phyloP scores from a whole-genome alignment of 805 yeast species.

The Lachancea quebecensis region DNA sequence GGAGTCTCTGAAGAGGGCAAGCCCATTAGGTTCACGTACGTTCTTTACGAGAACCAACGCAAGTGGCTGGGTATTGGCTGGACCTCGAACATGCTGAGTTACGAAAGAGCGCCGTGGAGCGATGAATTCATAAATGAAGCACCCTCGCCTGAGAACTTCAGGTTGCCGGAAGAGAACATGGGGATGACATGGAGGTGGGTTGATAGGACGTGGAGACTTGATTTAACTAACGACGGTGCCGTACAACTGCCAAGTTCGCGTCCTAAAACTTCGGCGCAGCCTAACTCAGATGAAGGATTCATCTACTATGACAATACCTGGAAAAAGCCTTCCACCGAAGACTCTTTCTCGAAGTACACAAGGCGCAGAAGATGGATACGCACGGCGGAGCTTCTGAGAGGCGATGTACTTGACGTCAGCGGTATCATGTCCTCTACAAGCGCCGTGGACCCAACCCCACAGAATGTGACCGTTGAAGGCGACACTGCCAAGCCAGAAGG shows the following conservation, averaged over 20 bases:
- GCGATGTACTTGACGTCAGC: slow-evolving; percentile 8
- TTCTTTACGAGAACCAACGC: slow-evolving; percentile 88
- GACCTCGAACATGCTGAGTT: slow-evolving; percentile 86
- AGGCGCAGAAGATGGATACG: slow-evolving; percentile 94
- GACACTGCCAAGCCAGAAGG: slow-evolving; percentile 4
- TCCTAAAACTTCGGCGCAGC: slow-evolving; percentile 51
- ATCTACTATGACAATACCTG: slow-evolving; percentile 89
- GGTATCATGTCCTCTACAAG: not conserved
- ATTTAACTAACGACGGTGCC: slow-evolving; percentile 81
- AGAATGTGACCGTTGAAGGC: slow-evolving; percentile 5
- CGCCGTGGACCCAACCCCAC: slow-evolving; percentile 4
- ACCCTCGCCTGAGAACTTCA: slow-evolving; percentile 67
- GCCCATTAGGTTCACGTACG: slow-evolving; percentile 81
- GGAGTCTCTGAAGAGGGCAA: slow-evolving; percentile 32
- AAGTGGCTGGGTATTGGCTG: slow-evolving; percentile 98
- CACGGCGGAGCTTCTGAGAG: slow-evolving; percentile 71
- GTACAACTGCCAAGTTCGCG: slow-evolving; percentile 61
- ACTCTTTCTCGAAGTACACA: slow-evolving; percentile 83
- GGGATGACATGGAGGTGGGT: slow-evolving; percentile 93
- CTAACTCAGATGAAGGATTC: slow-evolving; percentile 75
- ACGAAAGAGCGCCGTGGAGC: slow-evolving; percentile 95
- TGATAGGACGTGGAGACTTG: slow-evolving; percentile 86
- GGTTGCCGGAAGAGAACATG: slow-evolving; percentile 68
- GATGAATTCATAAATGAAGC: slow-evolving; percentile 90
- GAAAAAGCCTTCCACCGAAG: slow-evolving; percentile 85